Evolutionary conservation across 805 yeast species (phyloP).

Genomic region (Myxozyma geophila): DNA sequence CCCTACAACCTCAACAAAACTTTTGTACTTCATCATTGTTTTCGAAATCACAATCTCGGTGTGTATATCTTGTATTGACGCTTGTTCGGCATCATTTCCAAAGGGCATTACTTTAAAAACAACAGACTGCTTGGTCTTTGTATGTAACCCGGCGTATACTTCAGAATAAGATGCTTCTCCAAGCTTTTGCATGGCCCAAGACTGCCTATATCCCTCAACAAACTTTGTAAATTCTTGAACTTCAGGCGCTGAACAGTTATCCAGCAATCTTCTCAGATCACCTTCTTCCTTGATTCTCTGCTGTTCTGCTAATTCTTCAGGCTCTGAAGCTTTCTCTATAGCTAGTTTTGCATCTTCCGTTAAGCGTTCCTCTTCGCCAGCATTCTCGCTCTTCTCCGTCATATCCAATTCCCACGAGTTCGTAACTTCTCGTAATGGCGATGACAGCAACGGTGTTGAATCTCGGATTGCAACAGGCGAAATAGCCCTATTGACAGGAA

Average conservation of each 20-base stretch:
- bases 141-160: constrained; percentile 47
- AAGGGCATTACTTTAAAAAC: constrained; percentile 60
- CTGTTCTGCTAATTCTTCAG: not conserved
- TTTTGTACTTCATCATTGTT: constrained; percentile 49
- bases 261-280: constrained; percentile 46
- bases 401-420: constrained; percentile 21
- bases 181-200: constrained; percentile 46
- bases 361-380: not conserved
- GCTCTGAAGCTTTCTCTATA: not conserved
- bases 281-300: not conserved
- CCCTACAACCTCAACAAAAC: constrained; percentile 53
- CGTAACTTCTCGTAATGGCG: constrained; percentile 31
- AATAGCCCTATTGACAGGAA: not conserved
- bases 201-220: constrained; percentile 35
- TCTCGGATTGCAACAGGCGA: not conserved
- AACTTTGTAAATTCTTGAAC: constrained; percentile 46
- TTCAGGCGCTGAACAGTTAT: constrained; percentile 46
- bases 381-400: not conserved
- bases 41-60: constrained; percentile 55
- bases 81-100: constrained; percentile 49
- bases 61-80: constrained; percentile 49
- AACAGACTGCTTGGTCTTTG: constrained; percentile 39
- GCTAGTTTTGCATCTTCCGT: not conserved
- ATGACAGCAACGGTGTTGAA: constrained; percentile 14
- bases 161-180: constrained; percentile 57